These are phyloP conservation scores for Cyberlindnera galapagoensis DNA, from an alignment of 805 yeast species.

Conservation along the genomic window DNA sequence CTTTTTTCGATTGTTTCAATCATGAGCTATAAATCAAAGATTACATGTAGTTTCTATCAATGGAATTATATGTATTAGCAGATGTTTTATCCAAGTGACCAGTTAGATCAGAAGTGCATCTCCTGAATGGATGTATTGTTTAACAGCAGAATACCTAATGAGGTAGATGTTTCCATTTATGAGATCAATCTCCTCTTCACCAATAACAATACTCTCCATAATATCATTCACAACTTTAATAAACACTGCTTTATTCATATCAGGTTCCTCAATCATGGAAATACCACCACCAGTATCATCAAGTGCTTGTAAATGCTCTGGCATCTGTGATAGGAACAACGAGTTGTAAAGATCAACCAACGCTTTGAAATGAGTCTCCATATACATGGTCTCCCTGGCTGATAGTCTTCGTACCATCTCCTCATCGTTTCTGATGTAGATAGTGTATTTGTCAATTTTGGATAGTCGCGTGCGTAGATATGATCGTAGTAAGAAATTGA, in stretches of 20 bases:
- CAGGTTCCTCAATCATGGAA: constrained; percentile 77
- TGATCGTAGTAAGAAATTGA: constrained; percentile 73
- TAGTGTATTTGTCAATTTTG: constrained; percentile 66
- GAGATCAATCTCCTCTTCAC: constrained; percentile 52
- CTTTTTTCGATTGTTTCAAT: too few species aligned
- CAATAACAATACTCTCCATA: constrained; percentile 35
- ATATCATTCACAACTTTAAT: constrained; percentile 42
- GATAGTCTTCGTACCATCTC: constrained; percentile 40
- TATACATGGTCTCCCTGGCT: constrained; percentile 54
- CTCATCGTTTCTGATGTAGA: constrained; percentile 47
- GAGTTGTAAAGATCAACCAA: constrained; percentile 58
- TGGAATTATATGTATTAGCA: too few species aligned
- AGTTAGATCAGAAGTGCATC: constrained; percentile 36
- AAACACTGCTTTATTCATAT: constrained; percentile 71
- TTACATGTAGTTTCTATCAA: too few species aligned
- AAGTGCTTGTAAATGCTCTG: constrained; percentile 60
- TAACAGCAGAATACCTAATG: constrained; percentile 54
- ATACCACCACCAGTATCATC: constrained; percentile 68
- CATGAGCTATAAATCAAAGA: too few species aligned
- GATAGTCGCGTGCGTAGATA: constrained; percentile 64
- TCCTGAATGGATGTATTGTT: constrained; percentile 33
- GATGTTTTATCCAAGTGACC: too few species aligned
- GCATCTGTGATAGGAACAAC: constrained; percentile 61
- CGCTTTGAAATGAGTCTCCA: constrained; percentile 61
- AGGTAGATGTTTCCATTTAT: constrained; percentile 66